Evolutionary conservation across 371 early-diverging fungal genomes (phyloP), one percentile per base, ranked within the genome.

Genomic region (Mortierella sp.): DNA sequence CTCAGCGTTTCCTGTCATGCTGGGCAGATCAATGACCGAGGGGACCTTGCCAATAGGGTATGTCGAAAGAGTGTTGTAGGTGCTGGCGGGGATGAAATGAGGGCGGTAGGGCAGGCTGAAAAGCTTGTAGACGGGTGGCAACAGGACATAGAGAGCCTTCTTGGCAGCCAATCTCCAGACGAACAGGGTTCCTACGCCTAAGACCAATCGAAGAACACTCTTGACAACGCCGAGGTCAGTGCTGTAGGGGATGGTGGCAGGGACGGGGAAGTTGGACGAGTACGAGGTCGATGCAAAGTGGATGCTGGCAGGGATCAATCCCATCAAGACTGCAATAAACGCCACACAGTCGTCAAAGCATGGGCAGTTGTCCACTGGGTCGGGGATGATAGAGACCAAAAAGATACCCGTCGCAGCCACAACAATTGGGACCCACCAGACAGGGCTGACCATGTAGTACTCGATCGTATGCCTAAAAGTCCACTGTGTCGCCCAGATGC

Each of bases 261-360:
- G 84, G 19, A 78, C 78, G 83, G 84, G 55, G 84, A 87, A 77
- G 79, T 71, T 51, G 75, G 75, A 83, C 81, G 90, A 71, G n/a
- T 82, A 88, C 0, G 90, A 86, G n/a, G 82, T 79, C 26, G 82
- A 82, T 0, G 82, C 86, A 73, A 82, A 86, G 71, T 86, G 86
- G 24, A 86, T 86, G 55, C 91, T 90, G 50, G 94, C 95, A 31
- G 93, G 90, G 71, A 93, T 86, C 14, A 95, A 72, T 9, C 96
- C 96, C 74, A 93, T 91, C 28, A 94, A 79, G 0, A 92, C 94
- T 43, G 93, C 94, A 88, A 92, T 91, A 79, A 94, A 94, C n/a
- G 94, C 93, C 44, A 95, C 93, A 77, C 93, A 90, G 86, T 96
- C 96, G 79, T 95, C 95, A 80, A 93, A 95, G 81, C 96, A 96